Evolutionary conservation across 2,329 filamentous ascomycete genomes (phyloP).

Genomic region (Albophoma yamanashiensis): DNA sequence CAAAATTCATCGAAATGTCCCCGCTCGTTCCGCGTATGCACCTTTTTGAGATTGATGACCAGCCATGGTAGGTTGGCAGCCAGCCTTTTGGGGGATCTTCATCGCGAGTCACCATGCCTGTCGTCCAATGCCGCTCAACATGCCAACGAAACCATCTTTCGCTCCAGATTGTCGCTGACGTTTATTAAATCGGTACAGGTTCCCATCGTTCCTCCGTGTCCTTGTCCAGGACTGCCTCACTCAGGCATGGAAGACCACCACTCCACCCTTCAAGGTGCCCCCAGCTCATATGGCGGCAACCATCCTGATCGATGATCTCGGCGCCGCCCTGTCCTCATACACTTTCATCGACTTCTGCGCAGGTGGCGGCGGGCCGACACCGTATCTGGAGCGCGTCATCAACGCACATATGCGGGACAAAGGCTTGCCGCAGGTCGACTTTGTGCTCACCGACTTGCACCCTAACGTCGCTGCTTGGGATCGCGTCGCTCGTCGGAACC

Average conservation of each 20-base stretch:
- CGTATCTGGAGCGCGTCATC: conserved; percentile 48
- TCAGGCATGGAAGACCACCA: not conserved
- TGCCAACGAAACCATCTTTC: not conserved
- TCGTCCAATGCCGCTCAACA: not conserved
- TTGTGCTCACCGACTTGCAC: conserved; percentile 56
- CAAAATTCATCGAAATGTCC: conserved; percentile 17
- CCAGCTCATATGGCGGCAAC: conserved; percentile 51
- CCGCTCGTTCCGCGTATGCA: conserved; percentile 47
- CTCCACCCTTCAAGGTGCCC: not conserved
- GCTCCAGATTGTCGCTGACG: not conserved
- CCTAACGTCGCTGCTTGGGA: conserved; percentile 53
- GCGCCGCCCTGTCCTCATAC: conserved; percentile 35
- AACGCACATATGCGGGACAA: conserved; percentile 31
- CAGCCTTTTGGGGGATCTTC: not conserved
- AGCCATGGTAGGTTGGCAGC: conserved; percentile 41
- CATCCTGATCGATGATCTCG: conserved; percentile 41
- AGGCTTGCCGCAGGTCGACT: conserved; percentile 30
- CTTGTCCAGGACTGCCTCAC: not conserved
- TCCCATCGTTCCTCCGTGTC: not conserved
- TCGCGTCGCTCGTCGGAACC: conserved; percentile 36
- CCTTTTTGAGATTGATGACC: conserved; percentile 58
- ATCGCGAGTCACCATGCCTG: not conserved
- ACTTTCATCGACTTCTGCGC: conserved; percentile 68
- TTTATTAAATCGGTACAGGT: not conserved
- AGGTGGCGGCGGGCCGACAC: conserved; percentile 62